Base-by-base conservation (phyloP, 768 basidiomycete species). In the Mycena galericulata region DNA sequence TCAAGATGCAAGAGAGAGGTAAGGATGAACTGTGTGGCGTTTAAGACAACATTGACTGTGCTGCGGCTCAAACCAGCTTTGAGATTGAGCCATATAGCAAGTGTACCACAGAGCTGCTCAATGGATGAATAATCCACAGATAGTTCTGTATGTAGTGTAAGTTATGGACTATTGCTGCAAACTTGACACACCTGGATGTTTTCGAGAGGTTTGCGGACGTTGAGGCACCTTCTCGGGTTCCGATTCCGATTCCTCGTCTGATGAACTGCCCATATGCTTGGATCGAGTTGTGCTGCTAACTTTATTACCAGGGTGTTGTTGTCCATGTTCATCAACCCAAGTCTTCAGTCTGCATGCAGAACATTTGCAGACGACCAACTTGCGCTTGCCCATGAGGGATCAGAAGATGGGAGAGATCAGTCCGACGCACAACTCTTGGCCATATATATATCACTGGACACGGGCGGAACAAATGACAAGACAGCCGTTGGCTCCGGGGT, bases 11-110 rank as follows among this genome's bases (percentile, higher is more conserved):
- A 24, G 20, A 36, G 40, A 17, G 53, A 36, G 30, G n/a, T n/a
- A 26, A 64, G 26, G 14, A 64, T 64, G 36, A 64, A 56, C 18
- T 47, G 53, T 10, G 45, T 22, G n/a, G 62, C 62, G 40, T 64
- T 45, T 20, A 64, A 15, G 14, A 65, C n/a, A 36, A 26, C 56
- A 20, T 51, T 65, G 14, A 22, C 22, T 40, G 43, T 65, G 3
- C 47, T 32, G 5, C 46, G 40, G 38, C 64, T 58, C 10, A 58
- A 4, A 9, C 64, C 64, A 24, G 43, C 51, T 26, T 30, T 27
- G 6, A 58, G 46, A 58, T 65, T 18, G 22, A 65, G 64, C 64
- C 64, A 65, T 14, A 58, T 36, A 2, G 36, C 54, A 20, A 65
- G 46, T 2, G 38, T 32, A 26, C 30, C 46, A 36, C 58, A 60